Evolutionary conservation across 1,284 basidiomycete genomes (phyloP).

Genomic region (Irpex lacteus): DNA sequence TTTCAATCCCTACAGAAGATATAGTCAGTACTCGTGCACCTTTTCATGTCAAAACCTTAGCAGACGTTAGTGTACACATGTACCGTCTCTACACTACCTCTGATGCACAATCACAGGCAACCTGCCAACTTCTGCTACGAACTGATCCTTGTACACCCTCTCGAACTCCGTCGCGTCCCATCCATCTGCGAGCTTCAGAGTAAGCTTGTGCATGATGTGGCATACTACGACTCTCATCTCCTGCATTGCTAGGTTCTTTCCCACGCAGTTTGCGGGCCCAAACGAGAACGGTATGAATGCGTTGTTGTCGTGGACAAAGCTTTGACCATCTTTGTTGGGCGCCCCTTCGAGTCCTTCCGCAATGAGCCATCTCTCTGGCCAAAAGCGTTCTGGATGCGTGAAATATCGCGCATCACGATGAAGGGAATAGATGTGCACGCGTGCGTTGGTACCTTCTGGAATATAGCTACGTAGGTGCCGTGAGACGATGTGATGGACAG

Average conservation of each 20-base stretch:
- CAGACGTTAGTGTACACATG: too few relatives aligned
- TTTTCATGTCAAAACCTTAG: too few relatives aligned
- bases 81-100: background rate
- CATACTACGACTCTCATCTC: conserved; percentile 24
- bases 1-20: too few relatives aligned
- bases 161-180: conserved; percentile 1
- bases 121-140: background rate
- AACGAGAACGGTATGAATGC: conserved; percentile 27
- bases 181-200: conserved; percentile 13
- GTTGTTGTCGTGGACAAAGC: conserved; percentile 22
- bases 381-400: conserved; percentile 26
- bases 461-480: conserved; percentile 17
- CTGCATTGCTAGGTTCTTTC: conserved; percentile 24
- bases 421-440: conserved; percentile 26
- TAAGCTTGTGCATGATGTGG: conserved; percentile 19
- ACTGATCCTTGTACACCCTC: background rate
- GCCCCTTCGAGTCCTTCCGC: conserved; percentile 7
- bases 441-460: conserved; percentile 26
- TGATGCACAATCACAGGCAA: background rate
- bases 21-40: too few relatives aligned
- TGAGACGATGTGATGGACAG: background rate
- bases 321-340: background rate
- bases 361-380: conserved; percentile 32
- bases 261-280: conserved; percentile 25
- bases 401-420: conserved; percentile 32